These are phyloP conservation scores for Fusarium neocosmosporiellum DNA, from an alignment of 2,329 filamentous ascomycete genomes.

Conservation along the genomic window DNA sequence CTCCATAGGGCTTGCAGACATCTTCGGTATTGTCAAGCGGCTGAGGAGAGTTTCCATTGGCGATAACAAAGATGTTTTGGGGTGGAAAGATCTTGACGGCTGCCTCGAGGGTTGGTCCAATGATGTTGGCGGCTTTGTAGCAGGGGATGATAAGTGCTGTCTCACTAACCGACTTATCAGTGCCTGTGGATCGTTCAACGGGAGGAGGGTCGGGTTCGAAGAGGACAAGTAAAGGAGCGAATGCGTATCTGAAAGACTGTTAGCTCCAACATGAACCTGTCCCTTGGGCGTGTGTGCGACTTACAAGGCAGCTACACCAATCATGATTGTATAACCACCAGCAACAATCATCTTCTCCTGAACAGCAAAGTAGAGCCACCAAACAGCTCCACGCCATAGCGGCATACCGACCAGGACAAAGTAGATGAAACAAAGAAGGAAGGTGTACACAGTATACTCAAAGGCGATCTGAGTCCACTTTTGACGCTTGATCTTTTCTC, in stretches of 20 bases:
- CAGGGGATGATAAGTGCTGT: slow-evolving; percentile 23
- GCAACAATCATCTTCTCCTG: slow-evolving; percentile 5
- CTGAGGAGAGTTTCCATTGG: slow-evolving; percentile 19
- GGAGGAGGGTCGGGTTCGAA: slow-evolving; percentile 8
- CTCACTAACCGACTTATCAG: neutral
- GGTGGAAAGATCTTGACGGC: slow-evolving; percentile 16
- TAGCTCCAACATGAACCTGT: neutral
- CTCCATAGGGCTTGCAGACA: slow-evolving; percentile 11
- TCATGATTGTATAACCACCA: neutral
- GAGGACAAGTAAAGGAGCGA: neutral
- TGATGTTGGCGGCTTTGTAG: slow-evolving; percentile 15
- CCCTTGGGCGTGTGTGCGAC: neutral
- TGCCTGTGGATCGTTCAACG: neutral
- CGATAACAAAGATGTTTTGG: slow-evolving; percentile 19
- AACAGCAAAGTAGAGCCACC: slow-evolving; percentile 6
- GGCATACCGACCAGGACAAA: slow-evolving; percentile 17
- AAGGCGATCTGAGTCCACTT: slow-evolving; percentile 12
- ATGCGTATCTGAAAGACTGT: slow-evolving; percentile 3
- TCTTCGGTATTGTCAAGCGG: slow-evolving; percentile 21
- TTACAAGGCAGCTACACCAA: slow-evolving; percentile 10
- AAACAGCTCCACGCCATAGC: slow-evolving; percentile 13
- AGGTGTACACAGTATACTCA: slow-evolving; percentile 1
- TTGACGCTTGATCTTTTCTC: slow-evolving; percentile 2
- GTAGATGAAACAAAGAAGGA: slow-evolving; percentile 16
- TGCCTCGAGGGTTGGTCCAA: slow-evolving; percentile 16